Percentiles rank a stretch among this genome's conserved stretches.
Evolutionary conservation across 176 grass and related monocot species (phyloP).

Genomic region (maize (Zea mays)): Zm-B73-REFERENCE-NAM-5.0 NC_050102.1:39231501-39232000

Average conservation of each 20-base stretch:
- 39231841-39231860: conserved; percentile 74
- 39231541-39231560: conserved; percentile 69
- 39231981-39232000: conserved; percentile 81
- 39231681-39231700: conserved; percentile 90
- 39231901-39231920: conserved; percentile 54
- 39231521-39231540: conserved; percentile 96
- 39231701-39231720: conserved; percentile 72
- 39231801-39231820: conserved; percentile 75
- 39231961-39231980: conserved; percentile 71
- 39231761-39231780: conserved; percentile 91
- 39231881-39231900: conserved; percentile 76
- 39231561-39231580: conserved; percentile 51
- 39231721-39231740: conserved; percentile 66
- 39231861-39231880: conserved; percentile 71
- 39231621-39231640: conserved; percentile 81
- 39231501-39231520: conserved; percentile 88
- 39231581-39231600: conserved; percentile 96
- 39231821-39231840: conserved; percentile 92
- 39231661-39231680: conserved; percentile 82
- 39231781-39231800: conserved; percentile 65
- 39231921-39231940: conserved; percentile 63
- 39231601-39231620: conserved; percentile 86
- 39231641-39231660: conserved; percentile 93
- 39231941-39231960: conserved; percentile 83
- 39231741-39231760: conserved; percentile 58